phyloP scores from a whole-genome alignment of 2,329 filamentous ascomycete species.

The Colletotrichum sp. region DNA sequence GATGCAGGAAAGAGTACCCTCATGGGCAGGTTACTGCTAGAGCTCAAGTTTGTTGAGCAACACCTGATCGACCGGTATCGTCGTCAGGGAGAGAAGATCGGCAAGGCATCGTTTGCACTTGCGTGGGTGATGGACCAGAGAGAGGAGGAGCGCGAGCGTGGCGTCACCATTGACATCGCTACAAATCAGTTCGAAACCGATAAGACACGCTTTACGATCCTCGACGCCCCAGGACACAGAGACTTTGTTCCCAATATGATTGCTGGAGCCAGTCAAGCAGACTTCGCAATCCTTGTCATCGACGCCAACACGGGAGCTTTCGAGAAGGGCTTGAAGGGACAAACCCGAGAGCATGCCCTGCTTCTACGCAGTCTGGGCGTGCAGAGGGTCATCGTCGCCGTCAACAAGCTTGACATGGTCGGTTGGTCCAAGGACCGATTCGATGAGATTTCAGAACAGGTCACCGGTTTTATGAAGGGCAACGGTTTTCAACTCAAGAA shows the following conservation, averaged over 20 bases:
- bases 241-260: conserved; percentile 99
- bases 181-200: conserved; percentile 94
- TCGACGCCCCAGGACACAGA: conserved; percentile 92
- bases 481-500: conserved; percentile 85
- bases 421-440: conserved; percentile 85
- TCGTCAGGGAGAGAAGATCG: conserved; percentile 87
- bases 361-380: conserved; percentile 91
- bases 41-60: conserved; percentile 87
- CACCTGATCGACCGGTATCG: conserved; percentile 87
- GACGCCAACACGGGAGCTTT: conserved; percentile 91
- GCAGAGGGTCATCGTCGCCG: conserved; percentile 83
- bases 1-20: conserved; percentile 97
- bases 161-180: conserved; percentile 96
- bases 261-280: conserved; percentile 91
- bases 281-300: conserved; percentile 93
- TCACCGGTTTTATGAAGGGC: conserved; percentile 80
- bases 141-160: conserved; percentile 84
- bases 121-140: conserved; percentile 97
- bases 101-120: conserved; percentile 93
- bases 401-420: conserved; percentile 94
- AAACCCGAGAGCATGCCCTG: conserved; percentile 92
- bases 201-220: conserved; percentile 85
- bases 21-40: conserved; percentile 92
- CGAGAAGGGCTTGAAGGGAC: conserved; percentile 89
- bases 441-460: conserved; percentile 82